Evolutionary conservation across 140 eudicot species (phyloP).

Genomic region (Artemisia princeps): DNA sequence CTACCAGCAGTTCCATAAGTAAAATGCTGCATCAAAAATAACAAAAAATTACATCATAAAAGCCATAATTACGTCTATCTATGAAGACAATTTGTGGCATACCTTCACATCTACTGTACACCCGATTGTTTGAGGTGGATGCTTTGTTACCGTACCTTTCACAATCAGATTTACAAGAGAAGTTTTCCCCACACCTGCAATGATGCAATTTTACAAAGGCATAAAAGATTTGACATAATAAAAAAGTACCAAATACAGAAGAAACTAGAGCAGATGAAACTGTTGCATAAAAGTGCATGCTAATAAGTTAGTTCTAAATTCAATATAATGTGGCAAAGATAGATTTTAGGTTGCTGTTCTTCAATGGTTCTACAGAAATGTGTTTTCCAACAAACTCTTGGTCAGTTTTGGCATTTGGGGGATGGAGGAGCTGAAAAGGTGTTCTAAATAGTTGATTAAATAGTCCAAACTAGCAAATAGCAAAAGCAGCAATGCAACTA

Average conservation of each 20-base stretch:
- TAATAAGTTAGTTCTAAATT: too few species aligned
- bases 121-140: slow-evolving; percentile 84
- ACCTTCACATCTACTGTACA: slow-evolving; percentile 84
- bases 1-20: slow-evolving; percentile 75
- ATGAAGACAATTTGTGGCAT: slow-evolving; percentile 15
- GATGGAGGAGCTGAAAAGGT: too few species aligned
- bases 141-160: slow-evolving; percentile 59
- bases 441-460: too few species aligned
- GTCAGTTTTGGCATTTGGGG: too few species aligned
- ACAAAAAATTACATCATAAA: slow-evolving; percentile 9
- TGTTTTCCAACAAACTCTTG: too few species aligned
- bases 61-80: neutral
- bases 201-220: slow-evolving; percentile 13
- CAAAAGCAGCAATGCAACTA: too few species aligned
- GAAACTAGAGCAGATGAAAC: neutral
- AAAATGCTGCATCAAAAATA: slow-evolving; percentile 48
- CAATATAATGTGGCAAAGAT: too few species aligned
- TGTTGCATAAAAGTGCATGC: too few species aligned
- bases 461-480: too few species aligned
- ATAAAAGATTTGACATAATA: neutral
- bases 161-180: slow-evolving; percentile 88
- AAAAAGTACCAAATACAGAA: neutral
- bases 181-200: slow-evolving; percentile 83
- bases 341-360: too few species aligned
- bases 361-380: too few species aligned